A percentile compares a stretch with the other conserved stretches of the same genome.
Conservation (phyloP, 805 yeast species). For the Brettanomyces anomalus region DNA sequence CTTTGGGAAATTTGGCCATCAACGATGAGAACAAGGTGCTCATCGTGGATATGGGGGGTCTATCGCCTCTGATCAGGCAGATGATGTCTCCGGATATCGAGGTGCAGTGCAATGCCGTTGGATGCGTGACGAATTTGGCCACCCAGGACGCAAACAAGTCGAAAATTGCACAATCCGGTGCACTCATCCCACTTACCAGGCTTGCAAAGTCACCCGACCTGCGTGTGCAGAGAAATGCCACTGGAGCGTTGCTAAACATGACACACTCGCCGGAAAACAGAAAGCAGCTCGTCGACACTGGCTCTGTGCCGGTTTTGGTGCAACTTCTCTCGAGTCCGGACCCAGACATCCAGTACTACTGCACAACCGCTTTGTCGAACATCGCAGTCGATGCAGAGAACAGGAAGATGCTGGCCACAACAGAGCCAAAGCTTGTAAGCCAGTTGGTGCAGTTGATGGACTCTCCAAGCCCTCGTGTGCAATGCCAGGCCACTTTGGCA, state of each 20-base stretch:
- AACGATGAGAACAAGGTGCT: constrained; percentile 88
- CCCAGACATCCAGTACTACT: constrained; percentile 95
- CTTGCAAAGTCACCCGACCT: constrained; percentile 90
- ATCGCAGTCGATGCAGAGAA: constrained; percentile 95
- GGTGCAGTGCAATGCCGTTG: constrained; percentile 98
- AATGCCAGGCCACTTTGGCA: constrained; percentile 97
- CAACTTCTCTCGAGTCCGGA: constrained; percentile 77
- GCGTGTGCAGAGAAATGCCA: constrained; percentile 96
- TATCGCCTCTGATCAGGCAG: constrained; percentile 92
- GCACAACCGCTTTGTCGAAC: constrained; percentile 94
- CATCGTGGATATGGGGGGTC: constrained; percentile 97
- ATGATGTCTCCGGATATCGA: constrained; percentile 97
- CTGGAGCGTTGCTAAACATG: constrained; percentile 97
- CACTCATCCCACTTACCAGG: constrained; percentile 87
- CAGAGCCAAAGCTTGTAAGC: constrained; percentile 86
- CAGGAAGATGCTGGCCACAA: constrained; percentile 77
- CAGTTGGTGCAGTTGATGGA: constrained; percentile 89
- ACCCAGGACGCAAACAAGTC: constrained; percentile 96
- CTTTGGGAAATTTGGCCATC: constrained; percentile 95
- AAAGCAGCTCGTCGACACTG: constrained; percentile 93
- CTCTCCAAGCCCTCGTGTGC: constrained; percentile 87
- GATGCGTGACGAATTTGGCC: constrained; percentile 95
- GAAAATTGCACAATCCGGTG: constrained; percentile 93
- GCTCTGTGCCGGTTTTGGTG: constrained; percentile 94
- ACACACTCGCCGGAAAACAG: constrained; percentile 96